Evolutionary conservation across 805 yeast species (phyloP), one percentile per base, ranked within the genome.

Genomic region (Ogataea methanolica): DNA sequence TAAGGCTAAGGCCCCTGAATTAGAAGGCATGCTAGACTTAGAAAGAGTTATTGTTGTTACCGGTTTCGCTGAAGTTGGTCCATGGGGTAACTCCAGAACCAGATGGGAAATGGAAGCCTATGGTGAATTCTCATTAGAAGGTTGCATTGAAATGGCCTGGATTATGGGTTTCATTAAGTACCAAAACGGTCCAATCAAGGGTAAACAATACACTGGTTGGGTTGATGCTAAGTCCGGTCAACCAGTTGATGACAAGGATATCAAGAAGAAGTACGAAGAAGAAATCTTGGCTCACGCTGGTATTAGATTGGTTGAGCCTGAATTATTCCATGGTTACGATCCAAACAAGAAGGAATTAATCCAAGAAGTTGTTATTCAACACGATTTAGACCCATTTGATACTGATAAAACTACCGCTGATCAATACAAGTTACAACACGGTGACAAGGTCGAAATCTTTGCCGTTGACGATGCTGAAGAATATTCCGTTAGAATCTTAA

Each of bases 101-200:
- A 83, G 99, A 78, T 94, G 99, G 99, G 98, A 94, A 72, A 94
- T 94, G 96, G 99, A 94, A 74, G 88, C 97, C 41, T 58, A 69
- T 51, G 99, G 99, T 62, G 89, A 87, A 65, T 94, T 94, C 72
- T 91, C 97, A 9, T 75, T 94, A 60, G 99, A 94, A 73, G 99
- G 99, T 64, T 86, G 97, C 65, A 85, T 94, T 65, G 99, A 94
- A 75, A 91, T 94, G 96, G 98, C 99, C 43, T 94, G 98, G 97
- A 91, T 94, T 60, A 94, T 94, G 98, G 97, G 97, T 58, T 79
- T 87, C 66, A 91, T 94, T 74, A 89, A 88, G 73, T 94, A 94
- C 74, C 94, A 88, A 74, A 88, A 88, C 58, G 98, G 97, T 73
- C 76, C 77, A 66, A 75, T 88, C 63, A 88, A 88, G 79, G 91